Base-by-base conservation (phyloP, 441 rosid species). In the Lepidium campestre region DNA sequence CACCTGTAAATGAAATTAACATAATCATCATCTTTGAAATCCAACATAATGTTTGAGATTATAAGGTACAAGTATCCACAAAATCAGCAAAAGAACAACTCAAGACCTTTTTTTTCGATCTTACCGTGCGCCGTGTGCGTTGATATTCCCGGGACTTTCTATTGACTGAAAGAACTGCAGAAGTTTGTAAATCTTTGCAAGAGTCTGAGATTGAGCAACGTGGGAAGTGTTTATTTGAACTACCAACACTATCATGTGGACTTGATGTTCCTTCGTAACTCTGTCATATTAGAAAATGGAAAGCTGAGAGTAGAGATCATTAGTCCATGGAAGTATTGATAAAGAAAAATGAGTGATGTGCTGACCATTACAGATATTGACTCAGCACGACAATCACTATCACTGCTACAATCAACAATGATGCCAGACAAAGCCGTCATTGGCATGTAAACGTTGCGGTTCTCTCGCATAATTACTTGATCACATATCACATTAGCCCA, bases 231-330 rank as follows among this genome's bases (percentile, higher is more conserved):
- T 3, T 15, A 46, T 22, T 22, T 23, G 49, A 19, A 7, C 57
- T 70, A 32, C 53, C 25, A 40, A 20, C 23, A 20, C 62, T 46
- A 37, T 37, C 72, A 44, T 14, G 18, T 27, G 73, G 67, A 59
- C 73, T 68, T 39, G 59, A 39, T n/a, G 45, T 44, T 53, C 17
- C 41, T 53, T 54, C 29, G 56, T 53, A 61, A 70, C 74, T 70
- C 74, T 61, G 62, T 42, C 22, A 70, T 13, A 40, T 27, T 17
- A 69, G 3, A 59, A 35, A 35, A 49, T 14, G 8, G 0, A 59
- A 49, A 60, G 4, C 4, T 49, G 8, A 11, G 55, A 42, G 27
- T 31, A 47, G 10, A 66, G 11, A 49, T 7, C 8, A 47, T 7
- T 14, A 15, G 12, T 36, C 50, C 32, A 57, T 27, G 42, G 41